A percentile compares a stretch with the other conserved stretches of the same genome.
These are phyloP conservation scores for Oenanthe sinensis DNA, from an alignment of 129 eudicot genomes.

Conservation along the genomic window DNA sequence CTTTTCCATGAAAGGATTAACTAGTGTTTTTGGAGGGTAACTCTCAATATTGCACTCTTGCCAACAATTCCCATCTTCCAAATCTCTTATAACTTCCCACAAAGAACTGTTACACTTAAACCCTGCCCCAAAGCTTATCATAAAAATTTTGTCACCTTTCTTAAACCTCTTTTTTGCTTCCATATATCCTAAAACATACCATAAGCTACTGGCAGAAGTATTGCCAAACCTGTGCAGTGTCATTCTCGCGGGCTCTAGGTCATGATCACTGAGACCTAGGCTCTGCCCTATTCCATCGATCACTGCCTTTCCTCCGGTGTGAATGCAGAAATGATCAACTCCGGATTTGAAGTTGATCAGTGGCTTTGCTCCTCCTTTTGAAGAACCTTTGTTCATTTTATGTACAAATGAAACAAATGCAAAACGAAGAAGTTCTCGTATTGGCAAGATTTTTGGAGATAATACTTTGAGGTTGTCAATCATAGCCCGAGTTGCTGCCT, in stretches of 20 bases:
- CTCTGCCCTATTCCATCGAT: constrained; percentile 2
- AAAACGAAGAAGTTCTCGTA: background rate
- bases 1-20: constrained; percentile 1
- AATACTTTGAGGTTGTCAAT: background rate
- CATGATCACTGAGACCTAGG: background rate
- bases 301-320: constrained; percentile 3
- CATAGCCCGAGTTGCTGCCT: background rate
- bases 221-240: background rate
- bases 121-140: constrained; percentile 2
- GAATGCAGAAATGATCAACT: constrained; percentile 1
- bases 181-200: constrained; percentile 1
- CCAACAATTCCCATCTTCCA: background rate
- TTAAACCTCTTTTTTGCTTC: background rate
- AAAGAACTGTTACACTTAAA: constrained; percentile 5
- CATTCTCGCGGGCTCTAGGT: background rate
- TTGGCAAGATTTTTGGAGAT: background rate
- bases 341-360: background rate
- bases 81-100: constrained; percentile 1
- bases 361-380: background rate
- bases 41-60: background rate
- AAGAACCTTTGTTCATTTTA: background rate
- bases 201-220: background rate
- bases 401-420: background rate
- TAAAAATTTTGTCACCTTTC: background rate
- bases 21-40: background rate